Conservation (phyloP, 2,329 filamentous ascomycete species). For the Colletotrichum sansevieriae region DNA sequence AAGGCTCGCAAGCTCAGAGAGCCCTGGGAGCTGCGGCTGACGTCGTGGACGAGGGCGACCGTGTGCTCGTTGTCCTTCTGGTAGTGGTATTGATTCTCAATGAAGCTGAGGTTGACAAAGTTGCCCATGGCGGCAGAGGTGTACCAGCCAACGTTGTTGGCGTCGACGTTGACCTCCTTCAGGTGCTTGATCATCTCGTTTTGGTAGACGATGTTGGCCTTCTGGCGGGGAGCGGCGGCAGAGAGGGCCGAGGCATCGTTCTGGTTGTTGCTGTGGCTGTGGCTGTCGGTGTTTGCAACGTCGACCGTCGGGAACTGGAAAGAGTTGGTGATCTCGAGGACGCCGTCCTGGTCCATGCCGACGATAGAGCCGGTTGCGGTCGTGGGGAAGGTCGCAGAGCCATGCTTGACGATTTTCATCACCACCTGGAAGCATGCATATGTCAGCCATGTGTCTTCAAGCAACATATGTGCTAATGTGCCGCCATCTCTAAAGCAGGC, state of each 20-base stretch:
- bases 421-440: constrained; percentile 73
- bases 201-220: constrained; percentile 90
- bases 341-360: constrained; percentile 87
- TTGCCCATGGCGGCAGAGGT: constrained; percentile 99
- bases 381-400: constrained; percentile 87
- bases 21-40: constrained; percentile 94
- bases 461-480: not conserved
- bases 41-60: constrained; percentile 92
- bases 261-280: constrained; percentile 61
- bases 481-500: constrained; percentile 39
- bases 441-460: constrained; percentile 39
- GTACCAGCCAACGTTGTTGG: constrained; percentile 98
- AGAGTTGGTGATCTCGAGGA: constrained; percentile 91
- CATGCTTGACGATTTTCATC: constrained; percentile 98
- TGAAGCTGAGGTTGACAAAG: constrained; percentile 93
- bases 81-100: constrained; percentile 98
- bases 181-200: constrained; percentile 97
- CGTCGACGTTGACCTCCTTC: constrained; percentile 97
- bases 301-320: constrained; percentile 94
- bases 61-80: constrained; percentile 94
- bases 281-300: constrained; percentile 74
- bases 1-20: constrained; percentile 91
- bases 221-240: constrained; percentile 90
- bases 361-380: constrained; percentile 91
- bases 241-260: constrained; percentile 81